Conservation (phyloP, 1,139 yeast genomes). For the Magnusiomyces clavatus region DNA sequence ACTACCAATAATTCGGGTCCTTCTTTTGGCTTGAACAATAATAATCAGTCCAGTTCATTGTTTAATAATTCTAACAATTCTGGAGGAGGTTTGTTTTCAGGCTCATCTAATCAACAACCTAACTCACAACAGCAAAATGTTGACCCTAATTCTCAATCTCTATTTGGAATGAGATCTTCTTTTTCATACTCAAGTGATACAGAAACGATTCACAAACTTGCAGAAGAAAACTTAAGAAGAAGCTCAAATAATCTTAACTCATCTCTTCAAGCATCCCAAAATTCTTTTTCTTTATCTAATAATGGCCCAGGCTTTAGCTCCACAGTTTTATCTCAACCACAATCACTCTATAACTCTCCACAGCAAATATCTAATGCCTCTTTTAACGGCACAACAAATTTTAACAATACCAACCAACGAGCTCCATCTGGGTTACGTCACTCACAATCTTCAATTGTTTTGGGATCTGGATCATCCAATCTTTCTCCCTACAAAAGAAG, state of each 20-base stretch:
- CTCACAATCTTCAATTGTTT: no score
- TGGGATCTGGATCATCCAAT: no score
- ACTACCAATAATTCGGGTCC: not conserved
- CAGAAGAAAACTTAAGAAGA: not conserved
- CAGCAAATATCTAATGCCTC: no score
- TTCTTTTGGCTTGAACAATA: not conserved
- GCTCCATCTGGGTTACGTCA: no score
- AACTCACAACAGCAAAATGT: not conserved
- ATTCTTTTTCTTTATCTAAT: not conserved
- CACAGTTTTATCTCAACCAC: not conserved
- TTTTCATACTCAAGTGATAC: conserved; percentile 3
- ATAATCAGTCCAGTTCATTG: not conserved
- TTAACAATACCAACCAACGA: no score
- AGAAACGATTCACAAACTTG: not conserved
- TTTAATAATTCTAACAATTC: conserved; percentile 7
- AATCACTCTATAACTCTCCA: not conserved
- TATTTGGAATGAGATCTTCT: conserved; percentile 3
- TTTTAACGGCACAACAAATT: no score
- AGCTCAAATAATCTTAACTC: not conserved
- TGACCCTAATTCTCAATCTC: not conserved
- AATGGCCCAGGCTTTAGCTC: not conserved
- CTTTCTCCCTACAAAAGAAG: conserved; percentile 1
- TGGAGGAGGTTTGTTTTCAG: conserved; percentile 8
- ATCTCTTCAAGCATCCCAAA: not conserved
- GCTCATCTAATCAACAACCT: not conserved